Base-by-base conservation (phyloP, 2,329 filamentous ascomycete genomes). In the Diaporthe caulivora region DNA sequence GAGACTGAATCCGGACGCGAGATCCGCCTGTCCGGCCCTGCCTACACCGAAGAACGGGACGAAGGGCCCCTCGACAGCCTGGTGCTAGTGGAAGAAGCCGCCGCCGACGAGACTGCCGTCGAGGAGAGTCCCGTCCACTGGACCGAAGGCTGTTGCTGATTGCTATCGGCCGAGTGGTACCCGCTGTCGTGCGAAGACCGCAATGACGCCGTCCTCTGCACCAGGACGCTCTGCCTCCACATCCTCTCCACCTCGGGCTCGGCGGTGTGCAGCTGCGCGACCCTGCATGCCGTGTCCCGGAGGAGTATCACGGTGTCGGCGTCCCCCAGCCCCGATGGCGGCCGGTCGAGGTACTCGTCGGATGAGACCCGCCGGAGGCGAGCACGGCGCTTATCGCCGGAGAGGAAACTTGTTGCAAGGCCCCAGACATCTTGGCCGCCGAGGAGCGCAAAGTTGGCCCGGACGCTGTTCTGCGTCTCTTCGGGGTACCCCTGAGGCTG, bases 131-230 rank as follows among this genome's bases (percentile, higher is more conserved):
- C 24, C 10, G 67, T 49, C 34, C 24, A 26, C 11, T 42, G 26
- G n/a, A 13, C 31, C 2, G 44, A 31, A 10, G 40, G 31, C 31
- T 24, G 44, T 9, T 40, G 34, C 15, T 18, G 55, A n/a, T 4
- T 11, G 13, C 44, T 53, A 18, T 29, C 34, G 40, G 57, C 37
- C 18, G 71, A 68, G 37, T 40, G 60, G 42, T 75, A 73, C 10
- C 74, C 74, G 29, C 71, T 75, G 62, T 75, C 74, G 8, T 34
- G 8, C 2, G 73, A 70, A 17, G 29, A 31, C 18, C 54, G 26
- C 31, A 6, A 9, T 5, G n/a, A 11, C 31, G 18, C 10, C 11
- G 18, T 10, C 11, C 17, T 5, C n/a, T 37, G 42, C 2, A 75
- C 54, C 24, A 24, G 34, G 9, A 11, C 57, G 51, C 31, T 70